A percentile compares a stretch with the other conserved stretches of the same genome.
These are phyloP conservation scores for Anthracocystis walkeri DNA, from an alignment of 1,284 basidiomycete genomes.

Conservation along the genomic window DNA sequence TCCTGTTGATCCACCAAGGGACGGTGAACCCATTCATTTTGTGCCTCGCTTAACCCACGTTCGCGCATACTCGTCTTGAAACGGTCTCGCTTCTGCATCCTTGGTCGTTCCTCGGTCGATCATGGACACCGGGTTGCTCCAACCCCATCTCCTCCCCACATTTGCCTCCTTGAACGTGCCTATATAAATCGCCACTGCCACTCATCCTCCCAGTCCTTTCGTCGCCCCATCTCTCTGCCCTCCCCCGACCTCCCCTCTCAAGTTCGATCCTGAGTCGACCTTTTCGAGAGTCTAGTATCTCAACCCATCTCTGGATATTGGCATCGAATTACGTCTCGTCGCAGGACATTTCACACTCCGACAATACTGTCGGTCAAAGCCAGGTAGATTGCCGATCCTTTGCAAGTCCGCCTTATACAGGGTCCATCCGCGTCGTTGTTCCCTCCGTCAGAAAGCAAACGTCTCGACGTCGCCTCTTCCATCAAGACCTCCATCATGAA, in stretches of 20 bases:
- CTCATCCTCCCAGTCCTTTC: neutral
- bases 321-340: conserved; percentile 7
- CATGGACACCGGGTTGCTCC: neutral
- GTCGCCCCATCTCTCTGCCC: neutral
- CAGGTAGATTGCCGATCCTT: conserved; percentile 3
- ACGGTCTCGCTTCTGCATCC: conserved; percentile 9
- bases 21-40: conserved; percentile 8
- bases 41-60: conserved; percentile 14
- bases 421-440: neutral
- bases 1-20: conserved; percentile 6
- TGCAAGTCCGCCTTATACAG: neutral
- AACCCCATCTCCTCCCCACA: conserved; percentile 3
- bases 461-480: neutral
- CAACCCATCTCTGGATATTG: neutral
- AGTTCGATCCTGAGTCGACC: neutral
- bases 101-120: conserved; percentile 36
- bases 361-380: neutral
- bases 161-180: neutral
- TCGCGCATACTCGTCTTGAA: neutral
- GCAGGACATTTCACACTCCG: conserved; percentile 22
- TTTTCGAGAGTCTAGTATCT: neutral
- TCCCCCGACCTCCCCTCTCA: neutral
- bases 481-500: conserved; percentile 24
- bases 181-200: conserved; percentile 17
- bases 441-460: neutral